phyloP scores from a whole-genome alignment of 257 asterid genomes.

The Salvia rosmarinus region DNA sequence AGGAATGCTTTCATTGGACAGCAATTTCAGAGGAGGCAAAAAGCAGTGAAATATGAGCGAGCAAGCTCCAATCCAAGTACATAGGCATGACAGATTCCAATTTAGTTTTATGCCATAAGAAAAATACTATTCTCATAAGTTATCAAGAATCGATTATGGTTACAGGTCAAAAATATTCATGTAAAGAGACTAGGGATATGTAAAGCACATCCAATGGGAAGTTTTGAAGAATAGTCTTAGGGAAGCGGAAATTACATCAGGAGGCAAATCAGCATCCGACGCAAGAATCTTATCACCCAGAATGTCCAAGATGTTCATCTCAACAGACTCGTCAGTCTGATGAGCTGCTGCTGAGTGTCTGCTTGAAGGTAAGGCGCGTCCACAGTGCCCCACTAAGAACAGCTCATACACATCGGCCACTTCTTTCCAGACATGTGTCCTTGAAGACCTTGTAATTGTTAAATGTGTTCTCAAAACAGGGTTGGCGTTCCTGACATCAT shows the following conservation, averaged over 20 bases:
- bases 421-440: conserved; percentile 91
- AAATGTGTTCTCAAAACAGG: conserved; percentile 42
- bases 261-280: conserved; percentile 71
- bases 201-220: conserved; percentile 28
- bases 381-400: conserved; percentile 92
- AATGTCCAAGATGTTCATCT: conserved; percentile 76
- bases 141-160: neutral
- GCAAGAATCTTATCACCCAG: conserved; percentile 80
- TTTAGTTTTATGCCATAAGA: neutral
- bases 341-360: conserved; percentile 59
- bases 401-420: conserved; percentile 90
- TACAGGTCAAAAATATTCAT: conserved; percentile 22
- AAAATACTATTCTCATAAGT: neutral
- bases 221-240: conserved; percentile 24
- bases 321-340: conserved; percentile 78
- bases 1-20: neutral
- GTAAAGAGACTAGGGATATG: conserved; percentile 30
- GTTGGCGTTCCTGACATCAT: conserved; percentile 55
- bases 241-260: conserved; percentile 62
- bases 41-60: neutral
- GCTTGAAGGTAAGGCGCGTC: conserved; percentile 85
- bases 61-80: conserved; percentile 14
- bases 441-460: conserved; percentile 52
- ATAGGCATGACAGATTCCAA: conserved; percentile 9
- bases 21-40: neutral